Evolutionary conservation across 257 asterid genomes (phyloP), one percentile per base, ranked within the genome.

Genomic region (Mitragyna speciosa): DNA sequence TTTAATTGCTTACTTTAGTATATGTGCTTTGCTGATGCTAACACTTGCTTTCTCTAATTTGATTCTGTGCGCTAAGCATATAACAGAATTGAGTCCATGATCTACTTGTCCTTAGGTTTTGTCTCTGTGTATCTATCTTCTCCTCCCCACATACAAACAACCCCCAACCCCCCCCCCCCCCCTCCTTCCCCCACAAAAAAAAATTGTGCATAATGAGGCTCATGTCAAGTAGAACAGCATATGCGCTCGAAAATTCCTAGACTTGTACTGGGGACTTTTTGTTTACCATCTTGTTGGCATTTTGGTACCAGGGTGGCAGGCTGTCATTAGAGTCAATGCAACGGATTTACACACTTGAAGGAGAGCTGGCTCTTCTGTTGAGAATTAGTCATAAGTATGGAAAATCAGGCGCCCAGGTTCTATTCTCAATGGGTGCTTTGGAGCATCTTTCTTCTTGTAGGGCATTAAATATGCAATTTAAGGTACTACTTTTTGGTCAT

Each of bases 311-410:
- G 98, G 98, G 90, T 85, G 91, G 96, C 80, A 90, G 94, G 51
- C 81, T 84, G 73, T 92, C 98, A 48, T 86, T 91, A 80, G 95
- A 90, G 78, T 92, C 99, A 80, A 89, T 88, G 96, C 98, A 95
- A 86, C 93, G 93, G 66, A 89, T 90, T 63, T 95, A 96, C 89
- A 94, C 93, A 75, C 95, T 95, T 81, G 97, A 95, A 88, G 98
- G 97, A 2, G 91, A 89, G 82, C 91, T 95, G 72, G 89, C 96
- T 78, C 83, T 95, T 58, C 84, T 95, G 72, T 87, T 96, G 80
- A 90, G 97, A 86, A 91, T 96, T 78, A 91, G 97, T 88, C 94
- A 96, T 87, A 91, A 91, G 79, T 94, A 92, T 72, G 97, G 99
- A 66, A 94, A 91, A 82, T 87, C 97, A 56, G 97, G 98, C 28